Evolutionary conservation across 108 stramenopile species (phyloP).

Genomic region (Nannochloropsis oceanica): DNA sequence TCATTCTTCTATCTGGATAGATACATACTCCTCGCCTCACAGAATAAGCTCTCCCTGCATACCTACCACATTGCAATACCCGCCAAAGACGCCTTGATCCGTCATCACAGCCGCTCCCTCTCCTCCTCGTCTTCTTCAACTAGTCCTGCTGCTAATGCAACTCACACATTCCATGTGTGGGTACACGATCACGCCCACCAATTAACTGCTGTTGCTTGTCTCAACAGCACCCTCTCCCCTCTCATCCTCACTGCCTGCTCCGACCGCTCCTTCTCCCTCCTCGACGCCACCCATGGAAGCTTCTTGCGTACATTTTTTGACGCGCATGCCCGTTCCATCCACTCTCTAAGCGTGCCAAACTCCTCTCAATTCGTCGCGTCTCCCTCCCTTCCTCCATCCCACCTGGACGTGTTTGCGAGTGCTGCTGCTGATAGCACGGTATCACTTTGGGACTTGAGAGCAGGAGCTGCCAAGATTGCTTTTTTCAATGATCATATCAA

Average conservation of each 20-base stretch:
- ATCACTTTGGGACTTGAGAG: constrained; percentile 10
- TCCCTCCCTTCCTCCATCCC: neutral
- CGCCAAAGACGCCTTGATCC: neutral
- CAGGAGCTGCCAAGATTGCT: neutral
- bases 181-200: neutral
- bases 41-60: neutral
- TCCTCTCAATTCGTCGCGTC: neutral
- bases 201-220: neutral
- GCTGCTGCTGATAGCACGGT: neutral
- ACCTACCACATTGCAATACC: neutral
- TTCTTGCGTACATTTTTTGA: neutral
- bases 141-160: neutral
- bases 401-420: neutral
- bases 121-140: neutral
- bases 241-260: constrained; percentile 3
- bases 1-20: neutral
- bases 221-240: constrained; percentile 7
- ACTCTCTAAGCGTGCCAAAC: neutral
- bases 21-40: neutral
- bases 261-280: neutral
- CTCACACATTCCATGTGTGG: neutral
- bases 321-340: neutral
- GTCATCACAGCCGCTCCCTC: neutral
- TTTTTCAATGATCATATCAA: neutral
- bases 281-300: constrained; percentile 1